Conservation (phyloP, 495 filamentous ascomycete genomes). For the Cercophora newfieldiana region DNA sequence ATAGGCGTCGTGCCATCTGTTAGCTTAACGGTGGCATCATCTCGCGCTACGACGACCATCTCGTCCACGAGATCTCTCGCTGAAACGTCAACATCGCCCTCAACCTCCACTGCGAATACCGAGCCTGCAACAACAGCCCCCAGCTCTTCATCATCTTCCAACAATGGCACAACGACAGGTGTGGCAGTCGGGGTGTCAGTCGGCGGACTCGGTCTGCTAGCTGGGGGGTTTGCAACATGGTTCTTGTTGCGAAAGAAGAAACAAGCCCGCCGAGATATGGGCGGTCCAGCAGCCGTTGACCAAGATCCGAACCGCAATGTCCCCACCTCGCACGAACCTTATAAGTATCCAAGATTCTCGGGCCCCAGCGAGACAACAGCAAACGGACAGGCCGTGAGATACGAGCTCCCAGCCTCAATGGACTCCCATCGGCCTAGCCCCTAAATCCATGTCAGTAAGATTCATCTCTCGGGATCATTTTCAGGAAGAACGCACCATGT, state of each 20-base stretch:
- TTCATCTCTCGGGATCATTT: too few species aligned
- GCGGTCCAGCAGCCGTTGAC: too few species aligned
- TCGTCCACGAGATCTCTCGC: not conserved
- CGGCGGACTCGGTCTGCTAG: not conserved
- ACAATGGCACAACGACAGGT: not conserved
- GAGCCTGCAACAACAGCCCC: not conserved
- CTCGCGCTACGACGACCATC: not conserved
- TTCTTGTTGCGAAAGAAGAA: not conserved
- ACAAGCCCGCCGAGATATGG: too few species aligned
- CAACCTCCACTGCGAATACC: not conserved
- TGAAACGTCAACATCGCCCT: not conserved
- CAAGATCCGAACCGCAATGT: too few species aligned
- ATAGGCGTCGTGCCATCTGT: conserved; percentile 18
- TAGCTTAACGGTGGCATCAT: not conserved
- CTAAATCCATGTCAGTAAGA: too few species aligned
- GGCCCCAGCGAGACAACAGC: too few species aligned
- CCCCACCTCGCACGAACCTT: too few species aligned
- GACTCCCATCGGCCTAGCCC: too few species aligned
- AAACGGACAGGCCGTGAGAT: too few species aligned
- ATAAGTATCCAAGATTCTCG: too few species aligned
- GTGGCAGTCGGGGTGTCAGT: conserved; percentile 3
- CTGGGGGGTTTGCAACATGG: not conserved
- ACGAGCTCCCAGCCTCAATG: too few species aligned
- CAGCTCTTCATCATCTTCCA: not conserved
- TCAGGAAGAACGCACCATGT: too few species aligned